Conservation (phyloP, 2,329 filamentous ascomycete genomes). For the Nemania diffusa region DNA sequence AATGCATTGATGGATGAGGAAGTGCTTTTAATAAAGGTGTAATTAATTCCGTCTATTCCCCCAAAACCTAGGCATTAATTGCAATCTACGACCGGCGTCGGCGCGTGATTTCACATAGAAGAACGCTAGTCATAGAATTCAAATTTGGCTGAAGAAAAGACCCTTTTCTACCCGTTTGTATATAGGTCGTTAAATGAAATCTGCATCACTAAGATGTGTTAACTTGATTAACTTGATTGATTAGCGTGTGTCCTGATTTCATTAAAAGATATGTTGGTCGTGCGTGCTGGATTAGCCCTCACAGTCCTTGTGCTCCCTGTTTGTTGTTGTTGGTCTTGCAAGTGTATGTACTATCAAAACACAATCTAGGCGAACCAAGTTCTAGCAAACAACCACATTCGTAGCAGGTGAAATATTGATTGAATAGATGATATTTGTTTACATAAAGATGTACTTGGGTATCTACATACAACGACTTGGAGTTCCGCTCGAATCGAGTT, state of each 20-base stretch:
- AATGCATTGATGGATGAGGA: background rate
- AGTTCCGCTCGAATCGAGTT: background rate
- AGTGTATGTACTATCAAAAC: too few species aligned
- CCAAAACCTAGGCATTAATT: background rate
- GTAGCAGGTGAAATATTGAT: background rate
- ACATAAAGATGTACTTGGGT: background rate
- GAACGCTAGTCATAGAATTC: conserved; percentile 12
- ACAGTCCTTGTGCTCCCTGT: too few species aligned
- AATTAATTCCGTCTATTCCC: background rate
- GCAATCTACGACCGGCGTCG: background rate
- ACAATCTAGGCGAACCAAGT: background rate
- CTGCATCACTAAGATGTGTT: background rate
- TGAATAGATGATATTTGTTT: background rate
- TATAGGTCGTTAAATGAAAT: background rate
- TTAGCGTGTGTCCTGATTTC: too few species aligned
- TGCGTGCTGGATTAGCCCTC: too few species aligned
- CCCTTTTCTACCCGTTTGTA: background rate
- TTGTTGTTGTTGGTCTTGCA: too few species aligned
- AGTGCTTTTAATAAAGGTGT: background rate
- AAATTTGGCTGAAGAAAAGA: background rate
- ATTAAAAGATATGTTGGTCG: too few species aligned
- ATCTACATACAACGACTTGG: conserved; percentile 10
- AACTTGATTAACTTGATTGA: too few species aligned
- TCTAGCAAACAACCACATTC: background rate
- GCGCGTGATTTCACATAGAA: background rate